A percentile compares a stretch with the other conserved stretches of the same genome.
phyloP scores from a whole-genome alignment of 192 early-diverging fungal genomes.

The Anaeromyces robustus region DNA sequence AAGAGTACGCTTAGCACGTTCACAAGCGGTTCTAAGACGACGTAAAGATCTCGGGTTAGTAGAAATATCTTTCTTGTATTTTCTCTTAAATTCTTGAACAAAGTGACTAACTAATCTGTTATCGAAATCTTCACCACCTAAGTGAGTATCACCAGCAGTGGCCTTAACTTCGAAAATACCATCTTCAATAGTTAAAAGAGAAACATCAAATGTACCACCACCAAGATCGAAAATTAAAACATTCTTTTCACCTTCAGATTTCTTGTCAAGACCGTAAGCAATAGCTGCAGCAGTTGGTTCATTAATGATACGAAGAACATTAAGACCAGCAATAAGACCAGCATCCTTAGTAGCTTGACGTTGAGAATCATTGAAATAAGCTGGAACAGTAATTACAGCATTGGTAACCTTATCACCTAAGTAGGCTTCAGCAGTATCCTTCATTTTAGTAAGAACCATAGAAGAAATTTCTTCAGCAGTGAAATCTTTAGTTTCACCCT shows the following conservation, averaged over 20 bases:
- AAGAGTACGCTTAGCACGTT: conserved; percentile 60
- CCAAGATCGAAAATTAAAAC: too few species aligned
- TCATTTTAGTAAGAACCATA: background rate
- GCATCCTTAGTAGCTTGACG: too few species aligned
- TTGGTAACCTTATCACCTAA: background rate
- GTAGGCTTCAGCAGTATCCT: too few species aligned
- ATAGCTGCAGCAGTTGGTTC: too few species aligned
- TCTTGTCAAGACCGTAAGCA: too few species aligned
- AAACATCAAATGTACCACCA: conserved; percentile 54
- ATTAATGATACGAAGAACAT: too few species aligned
- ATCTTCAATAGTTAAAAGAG: conserved; percentile 55
- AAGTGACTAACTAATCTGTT: conserved; percentile 34
- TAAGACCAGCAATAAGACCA: too few species aligned
- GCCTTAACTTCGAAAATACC: conserved; percentile 57
- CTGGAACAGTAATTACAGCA: background rate
- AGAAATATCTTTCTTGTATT: conserved; percentile 56
- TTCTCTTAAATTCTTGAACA: conserved; percentile 41
- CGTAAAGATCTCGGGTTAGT: conserved; percentile 56
- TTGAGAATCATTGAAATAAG: too few species aligned
- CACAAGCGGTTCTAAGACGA: conserved; percentile 56
- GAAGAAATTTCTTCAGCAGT: background rate
- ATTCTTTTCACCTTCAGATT: too few species aligned
- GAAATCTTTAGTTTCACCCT: too few species aligned
- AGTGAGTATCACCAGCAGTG: conserved; percentile 29
- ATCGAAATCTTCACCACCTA: conserved; percentile 73